These are phyloP conservation scores for Aspergillus melleus DNA, from an alignment of 2,329 filamentous ascomycete genomes.

Conservation along the genomic window DNA sequence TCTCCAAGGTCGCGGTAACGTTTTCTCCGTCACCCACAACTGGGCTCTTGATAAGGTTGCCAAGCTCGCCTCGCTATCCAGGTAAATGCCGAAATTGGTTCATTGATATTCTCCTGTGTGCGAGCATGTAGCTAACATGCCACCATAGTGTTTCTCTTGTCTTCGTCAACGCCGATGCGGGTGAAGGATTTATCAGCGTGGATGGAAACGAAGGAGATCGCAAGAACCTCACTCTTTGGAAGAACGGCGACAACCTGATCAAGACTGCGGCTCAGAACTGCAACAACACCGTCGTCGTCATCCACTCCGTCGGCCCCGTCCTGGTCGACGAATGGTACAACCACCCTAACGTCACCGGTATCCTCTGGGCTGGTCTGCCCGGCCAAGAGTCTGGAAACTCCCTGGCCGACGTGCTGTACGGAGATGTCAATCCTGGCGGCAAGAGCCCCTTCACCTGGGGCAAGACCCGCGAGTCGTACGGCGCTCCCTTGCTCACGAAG, in stretches of 20 bases:
- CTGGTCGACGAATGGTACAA: slow-evolving; percentile 64
- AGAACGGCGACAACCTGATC: slow-evolving; percentile 76
- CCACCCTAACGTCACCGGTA: slow-evolving; percentile 69
- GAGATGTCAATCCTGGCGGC: slow-evolving; percentile 61
- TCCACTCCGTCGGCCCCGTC: slow-evolving; percentile 82
- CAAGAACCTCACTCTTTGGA: slow-evolving; percentile 90
- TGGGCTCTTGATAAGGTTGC: slow-evolving; percentile 55
- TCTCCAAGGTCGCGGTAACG: slow-evolving; percentile 64
- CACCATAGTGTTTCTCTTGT: slow-evolving; percentile 61
- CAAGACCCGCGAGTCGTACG: slow-evolving; percentile 54
- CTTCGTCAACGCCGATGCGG: slow-evolving; percentile 83
- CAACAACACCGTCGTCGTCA: slow-evolving; percentile 88
- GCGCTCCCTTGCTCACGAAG: slow-evolving; percentile 56
- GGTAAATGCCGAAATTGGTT: slow-evolving; percentile 12
- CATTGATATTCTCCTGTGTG: neutral
- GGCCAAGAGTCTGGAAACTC: slow-evolving; percentile 75
- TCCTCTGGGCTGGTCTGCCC: slow-evolving; percentile 73
- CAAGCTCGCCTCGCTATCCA: slow-evolving; percentile 52
- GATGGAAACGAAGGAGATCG: slow-evolving; percentile 86
- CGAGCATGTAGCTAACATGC: neutral
- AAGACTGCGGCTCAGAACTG: slow-evolving; percentile 74
- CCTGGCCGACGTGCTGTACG: slow-evolving; percentile 72
- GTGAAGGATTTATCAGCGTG: slow-evolving; percentile 81
- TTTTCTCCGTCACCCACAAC: slow-evolving; percentile 61
- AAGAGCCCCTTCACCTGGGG: slow-evolving; percentile 65